These are phyloP conservation scores for Tilletia horrida DNA, from an alignment of 1,284 basidiomycete genomes.

Conservation along the genomic window DNA sequence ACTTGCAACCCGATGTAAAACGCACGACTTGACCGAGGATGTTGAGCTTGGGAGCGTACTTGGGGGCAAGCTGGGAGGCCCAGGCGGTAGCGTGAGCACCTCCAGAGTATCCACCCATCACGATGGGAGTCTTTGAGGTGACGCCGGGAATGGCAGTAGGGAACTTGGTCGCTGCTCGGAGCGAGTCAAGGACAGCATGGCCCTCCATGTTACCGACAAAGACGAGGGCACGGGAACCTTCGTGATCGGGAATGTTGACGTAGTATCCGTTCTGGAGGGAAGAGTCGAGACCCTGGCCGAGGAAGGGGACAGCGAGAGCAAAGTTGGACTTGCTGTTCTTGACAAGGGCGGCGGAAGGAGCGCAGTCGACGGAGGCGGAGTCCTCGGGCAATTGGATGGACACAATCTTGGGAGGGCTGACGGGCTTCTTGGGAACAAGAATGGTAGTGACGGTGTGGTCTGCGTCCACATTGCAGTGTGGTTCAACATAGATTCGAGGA, in stretches of 20 bases:
- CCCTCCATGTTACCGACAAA: constrained; percentile 42
- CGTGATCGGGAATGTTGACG: constrained; percentile 45
- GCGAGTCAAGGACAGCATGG: constrained; percentile 38
- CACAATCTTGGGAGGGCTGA: constrained; percentile 38
- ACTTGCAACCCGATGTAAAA: too few species aligned
- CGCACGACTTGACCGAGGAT: constrained; percentile 36
- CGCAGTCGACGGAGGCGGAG: constrained; percentile 34
- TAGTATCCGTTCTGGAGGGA: constrained; percentile 44
- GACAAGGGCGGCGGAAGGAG: constrained; percentile 33
- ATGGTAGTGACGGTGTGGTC: constrained; percentile 36
- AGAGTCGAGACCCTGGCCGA: constrained; percentile 33
- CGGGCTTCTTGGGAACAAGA: constrained; percentile 35
- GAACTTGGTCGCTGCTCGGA: constrained; percentile 30
- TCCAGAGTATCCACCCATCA: constrained; percentile 40
- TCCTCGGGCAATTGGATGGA: constrained; percentile 38
- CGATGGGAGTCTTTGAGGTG: constrained; percentile 26
- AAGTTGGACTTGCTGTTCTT: constrained; percentile 25
- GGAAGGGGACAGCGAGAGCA: constrained; percentile 25
- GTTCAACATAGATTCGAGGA: not conserved
- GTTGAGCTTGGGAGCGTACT: constrained; percentile 44
- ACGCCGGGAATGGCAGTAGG: constrained; percentile 17
- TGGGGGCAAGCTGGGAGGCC: constrained; percentile 27
- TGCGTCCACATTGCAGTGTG: not conserved
- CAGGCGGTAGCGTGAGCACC: constrained; percentile 42
- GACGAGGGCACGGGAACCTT: constrained; percentile 34